phyloP scores from a whole-genome alignment of 2,329 filamentous ascomycete species.

The Fusarium illudens region DNA sequence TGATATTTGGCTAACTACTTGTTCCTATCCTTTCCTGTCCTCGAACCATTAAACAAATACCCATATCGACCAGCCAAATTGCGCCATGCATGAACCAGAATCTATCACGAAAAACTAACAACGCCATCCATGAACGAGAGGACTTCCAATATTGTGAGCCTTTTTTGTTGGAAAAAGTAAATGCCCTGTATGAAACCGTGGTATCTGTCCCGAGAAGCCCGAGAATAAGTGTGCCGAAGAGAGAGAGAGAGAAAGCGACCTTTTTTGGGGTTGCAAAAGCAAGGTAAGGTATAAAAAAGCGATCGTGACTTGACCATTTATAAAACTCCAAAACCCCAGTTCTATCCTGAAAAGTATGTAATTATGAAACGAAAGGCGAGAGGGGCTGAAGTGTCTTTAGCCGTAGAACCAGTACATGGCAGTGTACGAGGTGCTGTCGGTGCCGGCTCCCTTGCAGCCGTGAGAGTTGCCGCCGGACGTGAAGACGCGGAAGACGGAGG shows the following conservation, averaged over 20 bases:
- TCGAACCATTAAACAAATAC: background rate
- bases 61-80: background rate
- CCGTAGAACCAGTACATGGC: slow-evolving; percentile 68
- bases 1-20: slow-evolving; percentile 8
- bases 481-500: slow-evolving; percentile 62
- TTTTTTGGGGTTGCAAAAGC: slow-evolving; percentile 34
- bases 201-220: slow-evolving; percentile 34
- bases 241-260: slow-evolving; percentile 21
- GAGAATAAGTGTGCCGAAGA: slow-evolving; percentile 9
- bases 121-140: slow-evolving; percentile 14
- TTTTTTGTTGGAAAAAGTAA: slow-evolving; percentile 9
- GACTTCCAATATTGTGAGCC: slow-evolving; percentile 12
- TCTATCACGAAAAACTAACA: background rate
- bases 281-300: slow-evolving; percentile 24
- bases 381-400: slow-evolving; percentile 26
- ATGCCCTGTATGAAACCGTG: slow-evolving; percentile 25
- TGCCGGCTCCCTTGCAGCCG: slow-evolving; percentile 53
- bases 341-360: slow-evolving; percentile 33
- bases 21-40: background rate
- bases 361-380: slow-evolving; percentile 22
- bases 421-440: slow-evolving; percentile 63
- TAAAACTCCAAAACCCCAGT: slow-evolving; percentile 34
- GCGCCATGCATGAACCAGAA: slow-evolving; percentile 3
- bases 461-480: slow-evolving; percentile 61
- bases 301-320: slow-evolving; percentile 35